Evolutionary conservation across 106 monocot species (phyloP).

Genomic region (Acorus gramineus): DNA sequence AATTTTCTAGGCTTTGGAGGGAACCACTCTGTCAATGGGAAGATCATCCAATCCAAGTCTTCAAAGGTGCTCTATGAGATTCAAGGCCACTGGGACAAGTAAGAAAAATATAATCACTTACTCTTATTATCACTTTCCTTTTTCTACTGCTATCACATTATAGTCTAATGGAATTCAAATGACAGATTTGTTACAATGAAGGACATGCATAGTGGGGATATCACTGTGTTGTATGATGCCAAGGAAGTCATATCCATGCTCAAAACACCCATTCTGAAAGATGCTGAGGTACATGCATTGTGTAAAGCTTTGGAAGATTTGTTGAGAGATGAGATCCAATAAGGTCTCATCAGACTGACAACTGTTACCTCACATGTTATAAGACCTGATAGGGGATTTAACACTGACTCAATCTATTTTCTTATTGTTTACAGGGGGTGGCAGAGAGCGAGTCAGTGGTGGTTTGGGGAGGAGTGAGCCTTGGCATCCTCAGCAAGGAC

Average conservation of each 20-base stretch:
- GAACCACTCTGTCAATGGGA: constrained; percentile 52
- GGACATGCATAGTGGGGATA: constrained; percentile 51
- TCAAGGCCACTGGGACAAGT: constrained; percentile 82
- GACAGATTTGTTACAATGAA: constrained; percentile 47
- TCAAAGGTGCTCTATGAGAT: constrained; percentile 57
- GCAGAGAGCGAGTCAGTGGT: too few species aligned
- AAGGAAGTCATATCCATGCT: constrained; percentile 56
- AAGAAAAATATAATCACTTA: background rate
- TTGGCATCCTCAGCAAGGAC: too few species aligned
- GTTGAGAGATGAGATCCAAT: too few species aligned
- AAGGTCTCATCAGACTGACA: too few species aligned
- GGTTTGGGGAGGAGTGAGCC: too few species aligned
- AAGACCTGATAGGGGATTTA: too few species aligned
- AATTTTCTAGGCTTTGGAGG: constrained; percentile 71
- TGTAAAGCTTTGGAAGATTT: too few species aligned
- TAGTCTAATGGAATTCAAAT: background rate
- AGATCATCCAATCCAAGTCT: constrained; percentile 39
- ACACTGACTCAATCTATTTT: too few species aligned
- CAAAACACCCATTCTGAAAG: constrained; percentile 42
- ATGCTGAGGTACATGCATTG: constrained; percentile 35
- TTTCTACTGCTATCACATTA: too few species aligned
- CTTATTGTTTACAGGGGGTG: background rate
- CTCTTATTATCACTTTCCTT: too few species aligned
- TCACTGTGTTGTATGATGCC: constrained; percentile 53
- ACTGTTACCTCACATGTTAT: too few species aligned